A percentile compares a stretch with the other conserved stretches of the same genome.
These are phyloP conservation scores for Lasiosphaeriaceae sp. DNA, from an alignment of 495 filamentous ascomycete genomes.

Conservation along the genomic window DNA sequence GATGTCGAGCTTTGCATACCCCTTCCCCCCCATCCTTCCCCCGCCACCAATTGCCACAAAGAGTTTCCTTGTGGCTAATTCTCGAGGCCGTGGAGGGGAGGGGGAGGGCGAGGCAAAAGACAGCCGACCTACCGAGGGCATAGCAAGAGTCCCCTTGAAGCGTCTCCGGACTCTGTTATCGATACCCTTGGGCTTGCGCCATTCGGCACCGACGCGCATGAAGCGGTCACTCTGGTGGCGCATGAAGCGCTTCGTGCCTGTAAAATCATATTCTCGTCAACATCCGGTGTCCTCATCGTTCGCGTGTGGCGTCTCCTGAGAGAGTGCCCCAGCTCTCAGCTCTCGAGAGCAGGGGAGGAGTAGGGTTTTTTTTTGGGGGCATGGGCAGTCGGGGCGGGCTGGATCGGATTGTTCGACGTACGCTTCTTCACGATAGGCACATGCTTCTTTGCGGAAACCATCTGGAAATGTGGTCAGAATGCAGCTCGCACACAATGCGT, in stretches of 20 bases:
- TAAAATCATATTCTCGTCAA: slow-evolving; percentile 24
- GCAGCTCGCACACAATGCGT: not conserved
- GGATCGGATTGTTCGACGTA: slow-evolving; percentile 51
- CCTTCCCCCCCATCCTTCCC: no score
- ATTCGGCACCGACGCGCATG: slow-evolving; percentile 78
- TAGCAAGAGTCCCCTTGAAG: slow-evolving; percentile 90
- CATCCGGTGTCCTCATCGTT: slow-evolving; percentile 7
- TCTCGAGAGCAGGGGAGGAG: slow-evolving; percentile 1
- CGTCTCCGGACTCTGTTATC: slow-evolving; percentile 79
- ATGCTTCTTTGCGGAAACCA: slow-evolving; percentile 98
- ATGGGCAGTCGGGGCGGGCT: slow-evolving; percentile 13
- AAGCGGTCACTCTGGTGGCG: slow-evolving; percentile 97
- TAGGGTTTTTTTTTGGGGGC: slow-evolving; percentile 8
- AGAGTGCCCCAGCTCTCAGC: not conserved
- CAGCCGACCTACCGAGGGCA: slow-evolving; percentile 84
- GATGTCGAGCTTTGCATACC: no score
- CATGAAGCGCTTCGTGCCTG: slow-evolving; percentile 84
- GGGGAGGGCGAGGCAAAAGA: not conserved
- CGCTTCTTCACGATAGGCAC: slow-evolving; percentile 99
- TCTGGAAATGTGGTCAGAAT: slow-evolving; percentile 54
- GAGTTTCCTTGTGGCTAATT: not conserved
- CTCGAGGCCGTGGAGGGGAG: not conserved
- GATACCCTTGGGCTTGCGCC: slow-evolving; percentile 99
- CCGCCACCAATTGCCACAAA: no score
- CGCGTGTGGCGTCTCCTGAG: not conserved